Conservation (phyloP, 768 basidiomycete genomes). For the Naematelia encephala region DNA sequence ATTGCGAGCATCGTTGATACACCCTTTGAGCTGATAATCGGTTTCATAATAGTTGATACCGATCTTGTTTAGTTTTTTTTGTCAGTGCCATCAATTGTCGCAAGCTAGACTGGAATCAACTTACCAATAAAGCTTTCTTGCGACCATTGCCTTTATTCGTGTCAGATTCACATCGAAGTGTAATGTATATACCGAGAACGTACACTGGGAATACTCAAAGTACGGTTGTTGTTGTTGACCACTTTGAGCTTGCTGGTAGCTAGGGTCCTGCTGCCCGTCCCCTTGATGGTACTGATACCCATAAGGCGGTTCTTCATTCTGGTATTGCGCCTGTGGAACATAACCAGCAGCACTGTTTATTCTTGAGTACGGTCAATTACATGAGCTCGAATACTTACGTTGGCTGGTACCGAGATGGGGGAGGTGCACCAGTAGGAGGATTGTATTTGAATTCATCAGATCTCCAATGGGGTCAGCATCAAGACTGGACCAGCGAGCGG, state of each 20-base stretch:
- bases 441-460: conserved; percentile 4
- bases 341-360: not conserved
- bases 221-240: conserved; percentile 57
- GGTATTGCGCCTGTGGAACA: not conserved
- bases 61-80: conserved; percentile 60
- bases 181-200: conserved; percentile 84
- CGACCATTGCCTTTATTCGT: conserved; percentile 57
- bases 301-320: not conserved
- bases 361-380: not conserved
- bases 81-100: not conserved
- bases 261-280: no score
- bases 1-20: conserved; percentile 86
- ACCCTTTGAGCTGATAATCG: conserved; percentile 67
- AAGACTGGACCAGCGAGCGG: no score
- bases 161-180: conserved; percentile 12
- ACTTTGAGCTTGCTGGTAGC: not conserved
- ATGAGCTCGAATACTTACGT: conserved; percentile 12
- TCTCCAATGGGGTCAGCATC: no score
- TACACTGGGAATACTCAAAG: conserved; percentile 85
- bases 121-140: conserved; percentile 81
- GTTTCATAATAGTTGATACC: conserved; percentile 77
- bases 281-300: not conserved
- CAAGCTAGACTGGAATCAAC: conserved; percentile 42
- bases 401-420: conserved; percentile 11
- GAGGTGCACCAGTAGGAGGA: conserved; percentile 16